These are phyloP conservation scores for Beauveria bassiana DNA, from an alignment of 2,329 filamentous ascomycete genomes.

Conservation along the genomic window DNA sequence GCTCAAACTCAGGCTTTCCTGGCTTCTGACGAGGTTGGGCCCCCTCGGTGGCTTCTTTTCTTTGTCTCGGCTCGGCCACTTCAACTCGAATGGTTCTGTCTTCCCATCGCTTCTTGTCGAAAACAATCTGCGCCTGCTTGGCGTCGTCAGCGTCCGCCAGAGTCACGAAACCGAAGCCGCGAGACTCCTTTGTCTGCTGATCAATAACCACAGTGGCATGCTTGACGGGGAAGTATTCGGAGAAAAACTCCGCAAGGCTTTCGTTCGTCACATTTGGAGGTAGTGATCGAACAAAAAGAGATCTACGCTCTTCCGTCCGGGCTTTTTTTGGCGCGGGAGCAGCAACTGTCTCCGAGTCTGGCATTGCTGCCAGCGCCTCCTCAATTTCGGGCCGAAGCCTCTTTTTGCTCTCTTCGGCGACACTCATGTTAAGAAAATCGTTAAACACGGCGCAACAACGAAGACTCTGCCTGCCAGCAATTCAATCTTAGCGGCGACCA, in stretches of 20 bases:
- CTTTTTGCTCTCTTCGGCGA: conserved; percentile 26
- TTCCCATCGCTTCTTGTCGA: conserved; percentile 70
- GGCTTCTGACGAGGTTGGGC: conserved; percentile 37
- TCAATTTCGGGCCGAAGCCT: conserved; percentile 28
- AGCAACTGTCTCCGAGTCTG: conserved; percentile 25
- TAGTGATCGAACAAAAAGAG: conserved; percentile 86
- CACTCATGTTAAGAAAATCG: conserved; percentile 19
- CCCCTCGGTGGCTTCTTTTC: conserved; percentile 47
- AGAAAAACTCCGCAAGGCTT: conserved; percentile 80
- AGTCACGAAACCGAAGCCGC: conserved; percentile 94
- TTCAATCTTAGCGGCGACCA: neutral
- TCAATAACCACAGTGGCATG: conserved; percentile 91
- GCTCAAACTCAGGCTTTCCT: conserved; percentile 50
- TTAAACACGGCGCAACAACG: neutral
- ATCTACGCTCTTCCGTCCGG: conserved; percentile 53
- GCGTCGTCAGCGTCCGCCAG: conserved; percentile 93
- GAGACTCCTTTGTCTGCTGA: conserved; percentile 74
- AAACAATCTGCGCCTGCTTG: conserved; percentile 67
- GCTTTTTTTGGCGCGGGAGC: conserved; percentile 42
- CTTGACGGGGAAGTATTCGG: conserved; percentile 88
- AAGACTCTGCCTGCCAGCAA: neutral
- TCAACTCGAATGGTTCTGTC: conserved; percentile 81
- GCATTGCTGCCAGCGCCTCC: conserved; percentile 22
- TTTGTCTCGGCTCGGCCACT: conserved; percentile 75
- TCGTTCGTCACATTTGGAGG: conserved; percentile 73